Evolutionary conservation across 2,329 filamentous ascomycete species (phyloP).

Genomic region (Cercospora sp.): DNA sequence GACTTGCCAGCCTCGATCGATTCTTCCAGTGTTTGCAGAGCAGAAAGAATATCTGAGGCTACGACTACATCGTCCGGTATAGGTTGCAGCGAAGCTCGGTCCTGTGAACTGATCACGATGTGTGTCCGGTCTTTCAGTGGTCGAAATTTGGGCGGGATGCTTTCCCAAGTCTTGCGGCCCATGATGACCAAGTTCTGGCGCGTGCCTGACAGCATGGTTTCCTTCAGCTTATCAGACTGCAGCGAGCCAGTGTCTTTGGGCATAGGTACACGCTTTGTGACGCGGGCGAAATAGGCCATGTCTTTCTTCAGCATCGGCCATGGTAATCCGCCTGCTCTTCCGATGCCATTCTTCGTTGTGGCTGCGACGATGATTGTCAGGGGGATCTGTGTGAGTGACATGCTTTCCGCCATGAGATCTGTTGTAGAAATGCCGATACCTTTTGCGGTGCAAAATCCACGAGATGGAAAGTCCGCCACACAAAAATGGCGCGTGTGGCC

Average conservation of each 20-base stretch:
- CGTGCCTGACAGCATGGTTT: slow-evolving; percentile 24
- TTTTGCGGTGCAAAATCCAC: not conserved
- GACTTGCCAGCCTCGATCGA: slow-evolving; percentile 29
- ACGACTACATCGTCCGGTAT: slow-evolving; percentile 55
- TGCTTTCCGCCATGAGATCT: slow-evolving; percentile 29
- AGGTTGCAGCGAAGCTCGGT: slow-evolving; percentile 24
- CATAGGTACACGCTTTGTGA: slow-evolving; percentile 72
- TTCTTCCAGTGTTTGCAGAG: slow-evolving; percentile 37
- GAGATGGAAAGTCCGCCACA: not conserved
- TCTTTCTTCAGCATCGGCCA: slow-evolving; percentile 88
- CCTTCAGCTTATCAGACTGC: slow-evolving; percentile 29
- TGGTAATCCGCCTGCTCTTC: slow-evolving; percentile 72
- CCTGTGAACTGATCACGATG: slow-evolving; percentile 68
- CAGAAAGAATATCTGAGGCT: slow-evolving; percentile 42
- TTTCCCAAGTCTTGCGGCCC: slow-evolving; percentile 97
- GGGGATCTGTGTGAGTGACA: slow-evolving; percentile 34
- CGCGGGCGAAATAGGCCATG: slow-evolving; percentile 91
- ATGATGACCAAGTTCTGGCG: slow-evolving; percentile 74
- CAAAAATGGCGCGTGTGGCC: not conserved
- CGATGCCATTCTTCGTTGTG: slow-evolving; percentile 85
- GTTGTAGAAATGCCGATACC: not conserved
- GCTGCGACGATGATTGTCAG: slow-evolving; percentile 93
- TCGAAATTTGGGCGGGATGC: slow-evolving; percentile 74
- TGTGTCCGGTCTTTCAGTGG: slow-evolving; percentile 80
- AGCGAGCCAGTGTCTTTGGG: slow-evolving; percentile 40